phyloP scores from a whole-genome alignment of 805 yeast genomes.

The Teunomyces panamensis region DNA sequence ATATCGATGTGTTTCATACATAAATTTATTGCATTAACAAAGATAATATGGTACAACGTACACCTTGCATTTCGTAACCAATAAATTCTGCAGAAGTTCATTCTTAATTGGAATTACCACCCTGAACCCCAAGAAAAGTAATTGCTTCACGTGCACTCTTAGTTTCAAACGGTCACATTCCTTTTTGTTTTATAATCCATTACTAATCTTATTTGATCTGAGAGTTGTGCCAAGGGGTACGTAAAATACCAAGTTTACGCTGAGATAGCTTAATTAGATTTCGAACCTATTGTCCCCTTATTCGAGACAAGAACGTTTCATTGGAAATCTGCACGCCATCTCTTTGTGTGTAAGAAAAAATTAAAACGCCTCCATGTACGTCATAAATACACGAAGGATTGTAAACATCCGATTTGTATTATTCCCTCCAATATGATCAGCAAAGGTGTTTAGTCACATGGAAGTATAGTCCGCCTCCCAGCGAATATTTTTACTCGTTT shows the following conservation, averaged over 20 bases:
- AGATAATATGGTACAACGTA: not conserved
- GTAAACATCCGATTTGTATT: not conserved
- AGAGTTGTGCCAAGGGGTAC: not conserved
- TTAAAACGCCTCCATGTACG: not conserved
- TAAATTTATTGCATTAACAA: not conserved
- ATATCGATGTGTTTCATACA: conserved; percentile 1
- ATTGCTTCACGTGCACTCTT: not conserved
- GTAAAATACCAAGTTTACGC: not conserved
- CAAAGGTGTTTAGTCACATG: not conserved
- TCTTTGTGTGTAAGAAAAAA: not conserved
- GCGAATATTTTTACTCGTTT: not conserved
- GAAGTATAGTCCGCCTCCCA: not conserved
- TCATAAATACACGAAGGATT: not conserved
- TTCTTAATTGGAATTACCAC: not conserved
- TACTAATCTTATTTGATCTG: not conserved
- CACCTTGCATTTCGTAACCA: not conserved
- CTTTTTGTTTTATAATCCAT: not conserved
- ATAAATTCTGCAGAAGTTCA: not conserved
- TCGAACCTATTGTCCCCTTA: not conserved
- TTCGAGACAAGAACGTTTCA: conserved; percentile 1
- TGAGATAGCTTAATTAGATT: not conserved
- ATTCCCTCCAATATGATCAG: not conserved
- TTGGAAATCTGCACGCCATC: not conserved
- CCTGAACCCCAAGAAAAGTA: not conserved
- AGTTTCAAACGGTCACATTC: not conserved